These are phyloP conservation scores for Haplographium delicatum DNA, from an alignment of 495 filamentous ascomycete species.

Conservation along the genomic window DNA sequence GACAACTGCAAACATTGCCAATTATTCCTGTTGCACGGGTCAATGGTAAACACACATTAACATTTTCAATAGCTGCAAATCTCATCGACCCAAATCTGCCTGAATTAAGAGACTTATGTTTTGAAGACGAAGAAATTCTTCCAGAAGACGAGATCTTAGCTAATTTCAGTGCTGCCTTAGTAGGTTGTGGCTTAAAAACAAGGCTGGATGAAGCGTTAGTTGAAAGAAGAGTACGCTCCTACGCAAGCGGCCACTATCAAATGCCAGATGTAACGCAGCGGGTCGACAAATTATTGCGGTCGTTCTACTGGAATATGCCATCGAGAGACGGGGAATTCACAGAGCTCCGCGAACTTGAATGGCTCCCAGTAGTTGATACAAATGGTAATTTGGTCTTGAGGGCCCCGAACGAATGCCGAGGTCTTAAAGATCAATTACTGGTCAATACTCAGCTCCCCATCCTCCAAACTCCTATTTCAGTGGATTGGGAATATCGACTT, in stretches of 20 bases:
- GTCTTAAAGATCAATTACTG: constrained; percentile 19
- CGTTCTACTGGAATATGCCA: not conserved
- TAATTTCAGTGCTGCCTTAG: constrained; percentile 17
- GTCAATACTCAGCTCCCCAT: constrained; percentile 25
- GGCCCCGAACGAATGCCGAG: constrained; percentile 22
- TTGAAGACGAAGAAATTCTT: constrained; percentile 29
- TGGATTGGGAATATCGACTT: constrained; percentile 26
- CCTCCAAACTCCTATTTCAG: constrained; percentile 16
- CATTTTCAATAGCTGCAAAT: constrained; percentile 9
- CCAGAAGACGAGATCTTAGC: constrained; percentile 24
- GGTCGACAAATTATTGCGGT: constrained; percentile 21
- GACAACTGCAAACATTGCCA: constrained; percentile 15
- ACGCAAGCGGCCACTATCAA: constrained; percentile 6
- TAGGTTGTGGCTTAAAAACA: constrained; percentile 23
- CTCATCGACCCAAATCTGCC: constrained; percentile 15
- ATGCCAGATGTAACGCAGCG: constrained; percentile 9
- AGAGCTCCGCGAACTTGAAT: constrained; percentile 15
- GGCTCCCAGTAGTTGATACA: constrained; percentile 28
- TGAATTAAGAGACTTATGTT: constrained; percentile 23
- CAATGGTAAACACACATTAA: constrained; percentile 8
- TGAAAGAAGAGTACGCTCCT: constrained; percentile 10
- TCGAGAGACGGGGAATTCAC: not conserved
- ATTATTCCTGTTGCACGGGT: constrained; percentile 25
- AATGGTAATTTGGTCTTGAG: constrained; percentile 11
- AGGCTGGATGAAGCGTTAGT: constrained; percentile 20